phyloP scores from a whole-genome alignment of 495 filamentous ascomycete genomes.

The Podospora pseudocomata region DNA sequence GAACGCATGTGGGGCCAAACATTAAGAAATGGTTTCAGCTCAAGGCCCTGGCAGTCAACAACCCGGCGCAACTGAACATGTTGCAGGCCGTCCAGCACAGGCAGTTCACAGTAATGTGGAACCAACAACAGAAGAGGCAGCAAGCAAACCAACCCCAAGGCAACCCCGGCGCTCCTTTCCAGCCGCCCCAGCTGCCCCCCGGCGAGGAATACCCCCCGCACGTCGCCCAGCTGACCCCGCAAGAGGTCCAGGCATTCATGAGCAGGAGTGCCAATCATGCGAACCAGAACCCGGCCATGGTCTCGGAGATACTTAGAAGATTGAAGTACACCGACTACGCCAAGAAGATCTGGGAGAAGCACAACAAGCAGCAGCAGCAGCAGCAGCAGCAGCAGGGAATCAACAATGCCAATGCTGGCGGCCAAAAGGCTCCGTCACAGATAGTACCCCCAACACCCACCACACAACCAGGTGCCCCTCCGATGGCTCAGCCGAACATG shows the following conservation, averaged over 20 bases:
- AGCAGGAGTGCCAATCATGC: background rate
- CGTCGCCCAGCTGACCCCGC: background rate
- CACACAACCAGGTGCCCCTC: background rate
- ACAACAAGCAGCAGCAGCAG: background rate
- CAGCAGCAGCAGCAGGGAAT: background rate
- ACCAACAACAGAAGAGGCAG: conserved; percentile 9
- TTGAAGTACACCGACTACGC: background rate
- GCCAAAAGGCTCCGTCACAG: background rate
- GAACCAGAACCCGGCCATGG: background rate
- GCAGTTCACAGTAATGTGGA: conserved; percentile 45
- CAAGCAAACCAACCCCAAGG: conserved; percentile 5
- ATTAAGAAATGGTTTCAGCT: conserved; percentile 71
- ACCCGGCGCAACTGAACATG: conserved; percentile 38
- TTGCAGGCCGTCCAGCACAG: conserved; percentile 51
- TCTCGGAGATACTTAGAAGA: background rate
- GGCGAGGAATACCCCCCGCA: background rate
- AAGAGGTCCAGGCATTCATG: background rate
- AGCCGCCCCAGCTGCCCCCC: background rate
- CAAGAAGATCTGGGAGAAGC: background rate
- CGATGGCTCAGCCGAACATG: background rate
- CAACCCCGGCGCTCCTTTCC: background rate
- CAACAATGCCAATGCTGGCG: background rate
- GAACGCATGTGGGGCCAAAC: conserved; percentile 47
- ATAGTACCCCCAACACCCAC: conserved; percentile 7
- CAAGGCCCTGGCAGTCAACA: conserved; percentile 56